phyloP scores from a whole-genome alignment of 1,139 yeast species.

The Pichia norvegensis region DNA sequence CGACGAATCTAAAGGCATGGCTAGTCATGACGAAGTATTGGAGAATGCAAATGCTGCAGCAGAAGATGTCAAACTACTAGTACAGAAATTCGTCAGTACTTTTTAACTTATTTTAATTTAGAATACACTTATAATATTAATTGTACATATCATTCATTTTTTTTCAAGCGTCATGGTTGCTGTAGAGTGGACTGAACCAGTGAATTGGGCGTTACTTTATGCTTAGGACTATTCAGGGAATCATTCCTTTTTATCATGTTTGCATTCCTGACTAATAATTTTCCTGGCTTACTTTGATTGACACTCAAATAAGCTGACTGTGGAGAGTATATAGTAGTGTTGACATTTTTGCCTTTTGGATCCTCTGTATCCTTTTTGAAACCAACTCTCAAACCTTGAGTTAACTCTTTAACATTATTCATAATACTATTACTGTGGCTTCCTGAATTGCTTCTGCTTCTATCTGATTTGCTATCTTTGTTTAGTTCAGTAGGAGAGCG shows the following conservation, averaged over 20 bases:
- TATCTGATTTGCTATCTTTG: not conserved
- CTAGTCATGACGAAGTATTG: conserved; percentile 83
- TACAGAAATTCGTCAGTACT: conserved; percentile 53
- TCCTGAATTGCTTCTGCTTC: not conserved
- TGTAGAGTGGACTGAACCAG: not conserved
- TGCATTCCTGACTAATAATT: no score
- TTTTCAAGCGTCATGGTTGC: not conserved
- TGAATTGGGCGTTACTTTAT: not conserved
- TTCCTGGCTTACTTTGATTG: no score
- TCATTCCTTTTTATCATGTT: no score
- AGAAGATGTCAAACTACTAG: conserved; percentile 62
- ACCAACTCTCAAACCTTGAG: conserved; percentile 5
- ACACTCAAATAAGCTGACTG: no score
- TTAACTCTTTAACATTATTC: conserved; percentile 6
- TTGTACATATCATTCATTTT: not conserved
- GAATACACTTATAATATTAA: not conserved
- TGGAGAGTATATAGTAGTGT: no score
- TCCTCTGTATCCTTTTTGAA: conserved; percentile 2
- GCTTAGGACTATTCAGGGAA: no score
- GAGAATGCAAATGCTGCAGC: conserved; percentile 79
- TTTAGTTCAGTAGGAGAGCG: not conserved
- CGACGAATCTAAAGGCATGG: conserved; percentile 67
- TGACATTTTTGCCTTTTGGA: not conserved
- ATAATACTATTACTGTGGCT: conserved; percentile 5
- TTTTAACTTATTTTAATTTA: conserved; percentile 1